These are phyloP conservation scores for Circinella umbellata DNA, from an alignment of 371 early-diverging fungal genomes.

Conservation along the genomic window DNA sequence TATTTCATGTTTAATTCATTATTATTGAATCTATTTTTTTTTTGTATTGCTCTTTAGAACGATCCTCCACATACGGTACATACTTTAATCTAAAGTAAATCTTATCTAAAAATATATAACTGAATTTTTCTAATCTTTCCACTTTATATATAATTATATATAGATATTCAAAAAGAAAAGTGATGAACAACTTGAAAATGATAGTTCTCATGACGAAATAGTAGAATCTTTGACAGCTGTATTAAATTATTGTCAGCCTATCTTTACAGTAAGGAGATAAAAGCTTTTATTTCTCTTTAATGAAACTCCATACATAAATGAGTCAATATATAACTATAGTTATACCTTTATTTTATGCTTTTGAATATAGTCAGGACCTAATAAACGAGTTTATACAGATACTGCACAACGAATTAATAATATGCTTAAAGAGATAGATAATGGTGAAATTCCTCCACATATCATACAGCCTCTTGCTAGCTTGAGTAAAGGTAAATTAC, in stretches of 20 bases:
- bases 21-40: not conserved
- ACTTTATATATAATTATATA: too few relatives aligned
- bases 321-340: too few relatives aligned
- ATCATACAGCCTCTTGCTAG: conserved; percentile 17
- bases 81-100: not conserved
- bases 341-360: not conserved
- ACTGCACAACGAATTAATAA: conserved; percentile 20
- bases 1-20: too few relatives aligned
- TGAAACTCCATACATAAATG: not conserved
- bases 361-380: conserved; percentile 23
- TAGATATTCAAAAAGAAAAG: conserved; percentile 28
- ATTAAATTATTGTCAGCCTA: conserved; percentile 13
- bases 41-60: conserved; percentile 15
- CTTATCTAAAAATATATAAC: too few relatives aligned
- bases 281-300: not conserved
- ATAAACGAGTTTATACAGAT: conserved; percentile 26
- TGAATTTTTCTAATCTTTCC: too few relatives aligned
- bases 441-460: conserved; percentile 10
- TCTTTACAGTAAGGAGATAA: conserved; percentile 13
- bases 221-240: conserved; percentile 8
- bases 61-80: conserved; percentile 25
- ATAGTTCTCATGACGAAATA: conserved; percentile 9
- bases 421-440: conserved; percentile 17
- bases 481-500: conserved; percentile 21
- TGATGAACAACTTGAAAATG: not conserved